These are phyloP conservation scores for Dothideomycetidae sp. DNA, from an alignment of 2,329 filamentous ascomycete species.

Conservation along the genomic window DNA sequence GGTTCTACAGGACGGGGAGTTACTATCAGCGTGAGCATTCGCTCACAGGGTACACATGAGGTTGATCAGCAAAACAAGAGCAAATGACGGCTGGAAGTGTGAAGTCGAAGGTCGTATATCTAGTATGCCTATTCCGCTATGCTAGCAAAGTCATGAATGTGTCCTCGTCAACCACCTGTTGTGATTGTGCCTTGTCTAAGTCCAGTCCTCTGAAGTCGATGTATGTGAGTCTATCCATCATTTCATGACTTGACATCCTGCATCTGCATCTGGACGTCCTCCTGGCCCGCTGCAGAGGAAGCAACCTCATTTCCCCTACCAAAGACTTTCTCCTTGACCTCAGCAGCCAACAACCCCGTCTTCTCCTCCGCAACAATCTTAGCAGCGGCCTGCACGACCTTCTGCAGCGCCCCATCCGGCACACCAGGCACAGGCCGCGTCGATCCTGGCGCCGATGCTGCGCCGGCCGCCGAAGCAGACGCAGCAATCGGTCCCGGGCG, in stretches of 20 bases:
- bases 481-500: slow-evolving; percentile 13
- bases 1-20: no score
- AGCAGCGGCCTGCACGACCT: slow-evolving; percentile 46
- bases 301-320: not conserved
- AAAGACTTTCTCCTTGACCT: slow-evolving; percentile 52
- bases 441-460: no score
- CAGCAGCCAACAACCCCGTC: slow-evolving; percentile 47
- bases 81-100: no score
- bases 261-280: slow-evolving; percentile 12
- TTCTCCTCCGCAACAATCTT: slow-evolving; percentile 48
- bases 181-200: no score
- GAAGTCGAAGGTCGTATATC: not conserved
- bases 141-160: not conserved
- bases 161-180: no score
- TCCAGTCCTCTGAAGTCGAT: no score
- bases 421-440: slow-evolving; percentile 16
- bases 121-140: not conserved
- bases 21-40: no score
- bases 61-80: no score
- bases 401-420: slow-evolving; percentile 40
- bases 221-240: no score
- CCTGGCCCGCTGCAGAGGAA: slow-evolving; percentile 11
- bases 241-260: slow-evolving; percentile 11
- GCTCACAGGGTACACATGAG: no score
- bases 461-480: slow-evolving; percentile 14